phyloP scores from a whole-genome alignment of 163 green algal genomes.

The Scenedesmus sp. region DNA sequence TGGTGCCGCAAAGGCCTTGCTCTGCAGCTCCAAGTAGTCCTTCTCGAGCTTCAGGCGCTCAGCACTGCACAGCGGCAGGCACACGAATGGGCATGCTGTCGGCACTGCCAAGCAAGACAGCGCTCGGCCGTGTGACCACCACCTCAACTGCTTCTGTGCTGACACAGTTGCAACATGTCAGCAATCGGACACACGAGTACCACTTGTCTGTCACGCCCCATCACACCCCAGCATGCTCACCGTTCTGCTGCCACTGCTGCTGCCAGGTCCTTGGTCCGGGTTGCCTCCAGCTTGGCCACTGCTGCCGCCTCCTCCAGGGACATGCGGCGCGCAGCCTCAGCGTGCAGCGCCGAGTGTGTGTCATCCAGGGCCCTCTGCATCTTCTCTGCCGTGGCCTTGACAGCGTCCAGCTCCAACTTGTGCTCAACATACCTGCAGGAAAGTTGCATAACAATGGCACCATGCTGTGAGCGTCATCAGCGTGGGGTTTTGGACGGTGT shows the following conservation, averaged over 20 bases:
- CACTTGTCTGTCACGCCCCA: background rate
- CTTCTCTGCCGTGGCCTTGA: conserved; percentile 67
- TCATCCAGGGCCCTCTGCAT: conserved; percentile 74
- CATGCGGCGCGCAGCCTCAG: conserved; percentile 65
- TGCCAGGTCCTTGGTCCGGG: conserved; percentile 29
- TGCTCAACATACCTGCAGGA: conserved; percentile 70
- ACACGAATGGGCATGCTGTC: background rate
- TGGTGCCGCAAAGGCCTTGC: conserved; percentile 67
- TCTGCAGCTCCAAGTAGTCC: conserved; percentile 69
- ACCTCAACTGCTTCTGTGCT: too few species aligned
- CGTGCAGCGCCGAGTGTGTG: conserved; percentile 70
- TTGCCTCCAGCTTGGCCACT: conserved; percentile 27
- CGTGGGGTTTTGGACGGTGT: too few species aligned
- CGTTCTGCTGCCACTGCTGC: conserved; percentile 38
- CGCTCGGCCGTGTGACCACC: too few species aligned
- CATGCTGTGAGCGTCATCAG: background rate
- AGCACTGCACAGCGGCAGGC: conserved; percentile 40
- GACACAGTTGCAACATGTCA: background rate
- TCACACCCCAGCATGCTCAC: background rate
- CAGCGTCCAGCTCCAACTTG: conserved; percentile 71
- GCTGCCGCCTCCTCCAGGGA: conserved; percentile 41
- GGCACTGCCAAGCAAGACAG: background rate
- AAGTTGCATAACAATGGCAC: background rate
- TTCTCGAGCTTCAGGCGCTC: conserved; percentile 74
- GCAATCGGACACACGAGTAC: background rate